Percentiles rank a stretch among this genome's conserved stretches.
phyloP scores from a whole-genome alignment of 768 basidiomycete species.

The Postia placenta region DNA sequence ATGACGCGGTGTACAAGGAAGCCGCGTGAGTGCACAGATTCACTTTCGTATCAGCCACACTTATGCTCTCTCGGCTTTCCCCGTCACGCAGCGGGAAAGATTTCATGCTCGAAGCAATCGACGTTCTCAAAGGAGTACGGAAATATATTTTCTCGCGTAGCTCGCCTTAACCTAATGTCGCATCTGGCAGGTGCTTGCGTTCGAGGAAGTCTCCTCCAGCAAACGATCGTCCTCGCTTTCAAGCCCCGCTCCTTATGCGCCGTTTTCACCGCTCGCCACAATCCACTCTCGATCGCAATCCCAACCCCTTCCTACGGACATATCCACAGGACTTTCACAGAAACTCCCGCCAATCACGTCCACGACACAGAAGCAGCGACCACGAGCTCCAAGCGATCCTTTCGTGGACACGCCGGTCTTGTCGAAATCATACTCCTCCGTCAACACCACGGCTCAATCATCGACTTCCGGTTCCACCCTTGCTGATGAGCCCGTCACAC shows the following conservation, averaged over 20 bases:
- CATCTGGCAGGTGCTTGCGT: slow-evolving; percentile 50
- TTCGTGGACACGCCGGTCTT: slow-evolving; percentile 67
- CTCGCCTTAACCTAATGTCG: slow-evolving; percentile 1
- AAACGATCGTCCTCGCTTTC: slow-evolving; percentile 22
- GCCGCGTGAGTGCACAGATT: slow-evolving; percentile 63
- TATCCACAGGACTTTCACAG: slow-evolving; percentile 15
- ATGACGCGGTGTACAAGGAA: slow-evolving; percentile 93
- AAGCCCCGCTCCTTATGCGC: slow-evolving; percentile 21
- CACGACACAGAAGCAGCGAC: slow-evolving; percentile 50
- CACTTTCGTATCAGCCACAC: slow-evolving; percentile 10
- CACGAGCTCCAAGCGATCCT: slow-evolving; percentile 73
- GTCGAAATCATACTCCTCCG: slow-evolving; percentile 51
- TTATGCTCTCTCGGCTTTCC: slow-evolving; percentile 16
- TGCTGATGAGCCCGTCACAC: slow-evolving; percentile 36
- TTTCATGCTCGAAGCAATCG: slow-evolving; percentile 90
- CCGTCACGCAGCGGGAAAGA: slow-evolving; percentile 68
- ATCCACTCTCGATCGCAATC: slow-evolving; percentile 53
- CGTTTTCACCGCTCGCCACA: slow-evolving; percentile 32
- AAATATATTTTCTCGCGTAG: neutral
- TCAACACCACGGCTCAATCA: slow-evolving; percentile 29
- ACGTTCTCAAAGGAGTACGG: slow-evolving; percentile 84
- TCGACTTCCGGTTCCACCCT: slow-evolving; percentile 27
- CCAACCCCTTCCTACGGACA: slow-evolving; percentile 40
- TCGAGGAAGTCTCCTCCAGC: slow-evolving; percentile 54
- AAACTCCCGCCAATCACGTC: slow-evolving; percentile 35